Base-by-base conservation (phyloP, 192 early-diverging fungal genomes). In the Rhizophagus clarus region DNA sequence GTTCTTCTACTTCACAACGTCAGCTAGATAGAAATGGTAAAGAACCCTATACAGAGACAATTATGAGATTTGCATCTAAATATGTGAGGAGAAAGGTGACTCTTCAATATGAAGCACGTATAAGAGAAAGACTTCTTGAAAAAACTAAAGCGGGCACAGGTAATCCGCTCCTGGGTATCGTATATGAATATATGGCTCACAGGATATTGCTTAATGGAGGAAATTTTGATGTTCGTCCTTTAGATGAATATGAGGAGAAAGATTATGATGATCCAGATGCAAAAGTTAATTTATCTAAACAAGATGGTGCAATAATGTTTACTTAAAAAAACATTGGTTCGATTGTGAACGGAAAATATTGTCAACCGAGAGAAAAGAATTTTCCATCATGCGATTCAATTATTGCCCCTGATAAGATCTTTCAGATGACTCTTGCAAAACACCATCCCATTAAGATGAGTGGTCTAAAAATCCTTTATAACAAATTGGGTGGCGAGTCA, bases 361-460 rank as follows among this genome's bases (percentile, higher is more conserved):
- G 26, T 68, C 66, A 72, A 45, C 70, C 42, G 24, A 4, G 0
- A 22, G 26, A 29, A 72, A 42, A n/a, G n/a, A 72, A 72, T 42
- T 72, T 72, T 72, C 31, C 70, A 42, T 42, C 42, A 45, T 22
- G 42, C 1, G 31, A 72, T 72, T 37, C 42, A n/a, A 72, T 72
- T 45, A 37, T 72, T 72, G 70, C 70, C 42, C 34, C 70, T 29
- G 12, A 66, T 66, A 29, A 14, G 63, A 26, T 64, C 63, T 72
- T 72, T 45, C 70, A 72, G 24, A 34, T 72, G 70, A 72, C 70
- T 24, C 24, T 72, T 72, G 37, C 70, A 42, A 42, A 42, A 72
- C 4, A 42, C 10, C 15, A 72, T 72, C 70, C 28, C 9, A 72
- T 72, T 37, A 72, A 72, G 1, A 42, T 42, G 42, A 45, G 20